Percentiles rank a stretch among this genome's conserved stretches.
Conservation (phyloP, 345 rosid species). For the Bruguiera gymnorhiza region DNA sequence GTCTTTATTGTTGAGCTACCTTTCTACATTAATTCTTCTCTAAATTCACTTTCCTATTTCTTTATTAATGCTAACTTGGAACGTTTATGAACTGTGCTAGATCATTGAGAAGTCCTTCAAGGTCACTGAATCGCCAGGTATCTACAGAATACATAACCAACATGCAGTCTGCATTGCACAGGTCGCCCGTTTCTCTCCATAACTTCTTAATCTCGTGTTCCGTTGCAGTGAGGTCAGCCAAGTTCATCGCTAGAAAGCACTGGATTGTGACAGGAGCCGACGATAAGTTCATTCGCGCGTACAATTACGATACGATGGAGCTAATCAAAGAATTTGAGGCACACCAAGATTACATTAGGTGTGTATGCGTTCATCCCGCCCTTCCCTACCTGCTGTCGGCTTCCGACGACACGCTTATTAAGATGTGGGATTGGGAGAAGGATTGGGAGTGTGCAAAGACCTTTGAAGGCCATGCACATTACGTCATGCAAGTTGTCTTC, state of each 20-base stretch:
- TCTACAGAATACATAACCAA: neutral
- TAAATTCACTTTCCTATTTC: neutral
- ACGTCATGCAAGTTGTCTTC: constrained; percentile 36
- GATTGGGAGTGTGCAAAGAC: constrained; percentile 30
- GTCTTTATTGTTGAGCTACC: neutral
- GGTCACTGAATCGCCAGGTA: constrained; percentile 28
- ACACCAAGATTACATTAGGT: constrained; percentile 36
- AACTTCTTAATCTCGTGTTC: neutral
- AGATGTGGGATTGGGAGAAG: constrained; percentile 50
- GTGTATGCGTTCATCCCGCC: constrained; percentile 27
- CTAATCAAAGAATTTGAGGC: constrained; percentile 37
- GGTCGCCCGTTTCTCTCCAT: neutral
- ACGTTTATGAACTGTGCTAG: constrained; percentile 10
- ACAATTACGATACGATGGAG: constrained; percentile 28
- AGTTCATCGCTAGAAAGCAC: constrained; percentile 32
- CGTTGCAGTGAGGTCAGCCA: constrained; percentile 36
- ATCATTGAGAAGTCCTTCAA: constrained; percentile 23
- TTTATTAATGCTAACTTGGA: constrained; percentile 3
- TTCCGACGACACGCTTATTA: constrained; percentile 33
- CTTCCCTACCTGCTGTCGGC: constrained; percentile 33
- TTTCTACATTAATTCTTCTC: neutral
- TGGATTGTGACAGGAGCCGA: constrained; percentile 39
- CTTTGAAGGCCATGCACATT: constrained; percentile 41
- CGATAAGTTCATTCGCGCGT: constrained; percentile 31
- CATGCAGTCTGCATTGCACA: neutral